A percentile compares a stretch with the other conserved stretches of the same genome.
These are phyloP conservation scores for Plasmodium inui DNA, from an alignment of 169 alveolate genomes.

Conservation along the genomic window DNA sequence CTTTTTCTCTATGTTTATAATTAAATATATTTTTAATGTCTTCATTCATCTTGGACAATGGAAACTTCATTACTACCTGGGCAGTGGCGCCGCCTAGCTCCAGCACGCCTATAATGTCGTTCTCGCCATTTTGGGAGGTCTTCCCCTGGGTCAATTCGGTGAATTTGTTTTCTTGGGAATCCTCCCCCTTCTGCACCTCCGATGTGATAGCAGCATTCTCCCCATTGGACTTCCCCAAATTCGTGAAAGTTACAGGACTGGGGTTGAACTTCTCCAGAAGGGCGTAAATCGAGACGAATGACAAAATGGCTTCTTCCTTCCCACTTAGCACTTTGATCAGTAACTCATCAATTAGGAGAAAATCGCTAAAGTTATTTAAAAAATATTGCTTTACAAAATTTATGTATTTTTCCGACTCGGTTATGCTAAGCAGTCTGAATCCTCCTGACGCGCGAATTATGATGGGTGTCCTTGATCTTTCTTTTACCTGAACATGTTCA, in stretches of 20 bases:
- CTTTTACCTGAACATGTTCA: slow-evolving; percentile 30
- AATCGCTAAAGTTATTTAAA: slow-evolving; percentile 28
- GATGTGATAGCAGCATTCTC: not conserved
- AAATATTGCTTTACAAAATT: slow-evolving; percentile 58
- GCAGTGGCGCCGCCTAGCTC: slow-evolving; percentile 78
- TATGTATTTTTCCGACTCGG: slow-evolving; percentile 41
- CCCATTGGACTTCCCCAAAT: not conserved
- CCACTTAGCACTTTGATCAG: slow-evolving; percentile 73
- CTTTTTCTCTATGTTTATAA: slow-evolving; percentile 45
- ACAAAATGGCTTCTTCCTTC: slow-evolving; percentile 76
- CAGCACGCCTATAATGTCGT: slow-evolving; percentile 53
- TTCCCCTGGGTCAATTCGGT: too few species aligned
- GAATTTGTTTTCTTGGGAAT: too few species aligned
- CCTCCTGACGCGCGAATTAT: slow-evolving; percentile 75
- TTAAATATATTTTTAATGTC: slow-evolving; percentile 54
- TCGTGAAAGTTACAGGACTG: slow-evolving; percentile 48
- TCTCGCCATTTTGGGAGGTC: not conserved
- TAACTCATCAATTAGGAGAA: slow-evolving; percentile 67
- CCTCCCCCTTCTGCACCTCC: not conserved
- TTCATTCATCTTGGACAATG: slow-evolving; percentile 53
- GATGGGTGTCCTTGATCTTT: slow-evolving; percentile 52
- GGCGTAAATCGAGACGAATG: slow-evolving; percentile 70
- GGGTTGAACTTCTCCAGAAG: slow-evolving; percentile 47
- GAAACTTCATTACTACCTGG: slow-evolving; percentile 58
- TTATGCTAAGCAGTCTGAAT: slow-evolving; percentile 56